phyloP scores from a whole-genome alignment of 805 yeast species.

The Pichia occidentalis region DNA sequence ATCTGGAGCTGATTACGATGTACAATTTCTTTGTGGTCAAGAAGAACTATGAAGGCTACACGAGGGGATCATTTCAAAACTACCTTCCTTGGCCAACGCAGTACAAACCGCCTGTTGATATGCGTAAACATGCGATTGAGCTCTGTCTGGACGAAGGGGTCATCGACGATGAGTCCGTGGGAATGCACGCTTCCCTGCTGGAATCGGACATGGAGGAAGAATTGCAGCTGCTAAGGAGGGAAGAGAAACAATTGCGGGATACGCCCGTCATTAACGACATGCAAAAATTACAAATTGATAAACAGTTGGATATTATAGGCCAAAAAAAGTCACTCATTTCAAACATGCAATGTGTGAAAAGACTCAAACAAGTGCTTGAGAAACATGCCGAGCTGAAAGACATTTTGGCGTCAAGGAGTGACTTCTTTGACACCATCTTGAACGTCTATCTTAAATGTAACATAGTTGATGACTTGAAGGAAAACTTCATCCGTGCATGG shows the following conservation, averaged over 20 bases:
- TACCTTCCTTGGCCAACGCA: slow-evolving; percentile 69
- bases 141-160: slow-evolving; percentile 31
- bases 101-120: slow-evolving; percentile 55
- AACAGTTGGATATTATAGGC: slow-evolving; percentile 20
- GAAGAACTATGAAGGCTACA: slow-evolving; percentile 52
- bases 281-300: slow-evolving; percentile 23
- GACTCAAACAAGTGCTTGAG: slow-evolving; percentile 18
- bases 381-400: slow-evolving; percentile 2
- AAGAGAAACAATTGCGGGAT: slow-evolving; percentile 21
- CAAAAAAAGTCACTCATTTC: slow-evolving; percentile 24
- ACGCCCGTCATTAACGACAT: slow-evolving; percentile 26
- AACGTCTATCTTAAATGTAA: slow-evolving; percentile 32
- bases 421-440: slow-evolving; percentile 34
- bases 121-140: slow-evolving; percentile 29
- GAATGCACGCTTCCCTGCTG: slow-evolving; percentile 21
- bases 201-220: slow-evolving; percentile 11
- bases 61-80: slow-evolving; percentile 46
- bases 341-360: slow-evolving; percentile 26
- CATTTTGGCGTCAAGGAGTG: slow-evolving; percentile 2
- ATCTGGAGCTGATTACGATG: slow-evolving; percentile 20
- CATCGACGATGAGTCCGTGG: slow-evolving; percentile 24
- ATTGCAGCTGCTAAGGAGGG: slow-evolving; percentile 21
- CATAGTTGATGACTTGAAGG: slow-evolving; percentile 31
- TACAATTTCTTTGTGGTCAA: slow-evolving; percentile 53
- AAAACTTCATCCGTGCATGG: slow-evolving; percentile 34